Evolutionary conservation across 2,329 filamentous ascomycete genomes (phyloP).

Genomic region (Penicillium sp.): DNA sequence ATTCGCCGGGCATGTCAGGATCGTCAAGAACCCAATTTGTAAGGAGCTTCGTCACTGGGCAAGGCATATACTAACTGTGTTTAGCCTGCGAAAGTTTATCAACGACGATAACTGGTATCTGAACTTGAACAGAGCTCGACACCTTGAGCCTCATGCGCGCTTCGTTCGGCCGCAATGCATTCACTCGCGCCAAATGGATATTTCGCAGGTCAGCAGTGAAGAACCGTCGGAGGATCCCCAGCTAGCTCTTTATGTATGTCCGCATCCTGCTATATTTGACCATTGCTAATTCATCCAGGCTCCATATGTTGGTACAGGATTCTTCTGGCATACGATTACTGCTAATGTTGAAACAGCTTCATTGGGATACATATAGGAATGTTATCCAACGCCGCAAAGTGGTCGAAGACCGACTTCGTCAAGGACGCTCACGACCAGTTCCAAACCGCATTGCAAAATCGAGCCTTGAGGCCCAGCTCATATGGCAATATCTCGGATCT

Average conservation of each 20-base stretch:
- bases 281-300: conserved; percentile 14
- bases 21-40: conserved; percentile 23
- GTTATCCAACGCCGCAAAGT: conserved; percentile 53
- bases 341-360: conserved; percentile 40
- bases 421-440: conserved; percentile 53
- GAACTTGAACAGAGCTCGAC: conserved; percentile 34
- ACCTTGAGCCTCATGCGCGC: conserved; percentile 38
- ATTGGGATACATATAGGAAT: conserved; percentile 59
- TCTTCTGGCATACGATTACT: neutral
- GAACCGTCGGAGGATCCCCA: conserved; percentile 19
- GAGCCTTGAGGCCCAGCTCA: conserved; percentile 53
- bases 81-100: conserved; percentile 36
- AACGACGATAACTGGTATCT: conserved; percentile 35
- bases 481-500: conserved; percentile 58
- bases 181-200: conserved; percentile 26
- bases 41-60: neutral
- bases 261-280: neutral
- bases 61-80: conserved; percentile 3
- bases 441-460: conserved; percentile 51
- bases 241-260: conserved; percentile 30
- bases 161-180: conserved; percentile 36
- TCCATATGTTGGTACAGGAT: conserved; percentile 24
- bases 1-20: conserved; percentile 19
- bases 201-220: conserved; percentile 9
- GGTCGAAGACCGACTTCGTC: conserved; percentile 48